Conservation (phyloP, 768 basidiomycete species). For the Candolleomyces eurysporus region DNA sequence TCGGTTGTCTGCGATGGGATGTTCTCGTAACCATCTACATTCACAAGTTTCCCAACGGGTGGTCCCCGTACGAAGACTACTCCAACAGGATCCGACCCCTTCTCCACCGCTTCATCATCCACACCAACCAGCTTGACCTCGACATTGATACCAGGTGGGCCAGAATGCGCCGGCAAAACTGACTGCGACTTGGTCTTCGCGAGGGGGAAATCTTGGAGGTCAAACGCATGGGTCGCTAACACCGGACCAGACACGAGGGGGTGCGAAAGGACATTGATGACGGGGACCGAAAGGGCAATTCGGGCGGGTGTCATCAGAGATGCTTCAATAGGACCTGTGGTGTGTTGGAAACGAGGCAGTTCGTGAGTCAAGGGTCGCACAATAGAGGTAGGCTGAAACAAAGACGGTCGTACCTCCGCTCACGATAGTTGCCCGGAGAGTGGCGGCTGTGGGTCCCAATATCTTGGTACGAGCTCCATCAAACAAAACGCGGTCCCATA, state of each 20-base stretch:
- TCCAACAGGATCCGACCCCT: constrained; percentile 65
- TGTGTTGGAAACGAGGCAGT: no score
- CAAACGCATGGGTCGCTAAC: constrained; percentile 79
- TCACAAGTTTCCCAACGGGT: constrained; percentile 56
- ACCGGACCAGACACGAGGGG: constrained; percentile 71
- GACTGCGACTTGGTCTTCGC: constrained; percentile 24
- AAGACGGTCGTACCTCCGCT: constrained; percentile 56
- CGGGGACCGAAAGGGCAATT: constrained; percentile 72
- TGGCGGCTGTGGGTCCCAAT: constrained; percentile 58
- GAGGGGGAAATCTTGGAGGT: constrained; percentile 71
- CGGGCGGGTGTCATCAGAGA: constrained; percentile 59
- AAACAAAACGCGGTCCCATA: constrained; percentile 85
- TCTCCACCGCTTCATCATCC: constrained; percentile 62
- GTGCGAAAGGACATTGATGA: constrained; percentile 64
- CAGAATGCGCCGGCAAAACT: constrained; percentile 47
- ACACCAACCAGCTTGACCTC: constrained; percentile 78
- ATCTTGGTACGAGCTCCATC: constrained; percentile 60
- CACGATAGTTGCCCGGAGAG: constrained; percentile 66
- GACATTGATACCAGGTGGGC: constrained; percentile 82
- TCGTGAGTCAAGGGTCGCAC: no score
- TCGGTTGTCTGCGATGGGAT: constrained; percentile 24
- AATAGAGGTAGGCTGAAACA: no score
- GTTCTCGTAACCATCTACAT: constrained; percentile 34
- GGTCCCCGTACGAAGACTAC: constrained; percentile 68
- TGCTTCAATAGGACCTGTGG: constrained; percentile 48